Base-by-base conservation (phyloP, 2,329 filamentous ascomycete species). In the Cladosporium sp. region DNA sequence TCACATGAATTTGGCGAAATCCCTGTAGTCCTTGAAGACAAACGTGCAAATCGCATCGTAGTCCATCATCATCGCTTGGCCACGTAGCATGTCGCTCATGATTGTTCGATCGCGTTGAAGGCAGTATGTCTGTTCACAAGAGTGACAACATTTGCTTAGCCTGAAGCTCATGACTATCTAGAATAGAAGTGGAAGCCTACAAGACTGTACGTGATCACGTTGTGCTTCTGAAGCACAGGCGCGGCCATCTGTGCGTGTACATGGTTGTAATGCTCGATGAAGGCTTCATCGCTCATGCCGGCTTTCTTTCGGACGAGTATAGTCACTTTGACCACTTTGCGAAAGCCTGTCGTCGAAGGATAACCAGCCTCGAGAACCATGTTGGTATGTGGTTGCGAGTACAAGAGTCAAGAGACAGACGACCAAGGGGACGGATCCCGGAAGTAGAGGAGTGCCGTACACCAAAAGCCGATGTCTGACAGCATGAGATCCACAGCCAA, bases 1-100 rank as follows among this genome's bases (percentile, higher is more conserved):
- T 20, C 3, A 58, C 67, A 78, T 68, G 65, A 78, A 78, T 61
- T 70, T 72, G 25, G 75, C 76, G 53, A 77, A 71, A n/a, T 71
- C 69, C 54, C 73, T 68, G 58, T 77, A 78, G 62, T 77, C 75
- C 49, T 71, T 71, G 60, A 78, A 78, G 55, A 77, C 74, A 64
- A 78, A 78, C 10, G 75, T 77, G 67, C 76, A 78, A 34, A 78
- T 77, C 49, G 76, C 76, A 61, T 78, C 75, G 64, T 76, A 78
- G 51, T 75, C 71, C 49, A 76, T 62, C 58, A 78, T 68, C 51
- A 71, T 66, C 8, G 74, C 75, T 56, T 75, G 73, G 19, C 76
- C 75, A 56, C 75, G 74, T 62, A 78, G 65, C 63, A 78, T 78
- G 60, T 78, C 76, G 50, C 73, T 71, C 53, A 77, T 71, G 50